Evolutionary conservation across 2,329 filamentous ascomycete species (phyloP).

Genomic region (Juglanconis oblonga): DNA sequence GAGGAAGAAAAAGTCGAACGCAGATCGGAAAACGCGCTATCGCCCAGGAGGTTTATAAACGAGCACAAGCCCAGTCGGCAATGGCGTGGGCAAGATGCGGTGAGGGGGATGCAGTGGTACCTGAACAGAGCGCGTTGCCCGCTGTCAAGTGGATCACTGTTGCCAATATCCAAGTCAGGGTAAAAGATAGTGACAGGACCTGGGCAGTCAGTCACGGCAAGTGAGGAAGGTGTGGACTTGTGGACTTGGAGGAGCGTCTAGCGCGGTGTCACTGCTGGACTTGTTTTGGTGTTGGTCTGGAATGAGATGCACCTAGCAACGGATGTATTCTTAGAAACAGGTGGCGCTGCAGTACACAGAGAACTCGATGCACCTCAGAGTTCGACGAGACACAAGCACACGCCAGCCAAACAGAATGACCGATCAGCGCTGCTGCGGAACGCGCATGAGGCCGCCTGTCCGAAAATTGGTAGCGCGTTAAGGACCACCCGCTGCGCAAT

Average conservation of each 20-base stretch:
- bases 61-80: background rate
- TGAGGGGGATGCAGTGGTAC: slow-evolving; percentile 19
- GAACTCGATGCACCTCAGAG: too few species aligned
- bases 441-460: background rate
- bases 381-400: background rate
- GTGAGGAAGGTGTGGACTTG: too few species aligned
- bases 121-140: slow-evolving; percentile 13
- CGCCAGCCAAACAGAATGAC: background rate
- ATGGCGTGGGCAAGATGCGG: slow-evolving; percentile 18
- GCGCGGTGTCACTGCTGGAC: slow-evolving; percentile 12
- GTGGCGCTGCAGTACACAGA: background rate
- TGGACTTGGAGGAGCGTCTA: slow-evolving; percentile 4
- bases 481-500: background rate
- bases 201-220: too few species aligned
- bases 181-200: background rate
- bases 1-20: slow-evolving; percentile 4
- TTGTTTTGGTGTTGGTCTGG: background rate
- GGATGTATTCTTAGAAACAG: slow-evolving; percentile 9
- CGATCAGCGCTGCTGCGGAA: background rate
- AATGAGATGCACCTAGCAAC: slow-evolving; percentile 7
- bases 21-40: slow-evolving; percentile 11
- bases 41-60: slow-evolving; percentile 17
- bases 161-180: background rate
- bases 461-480: slow-evolving; percentile 5
- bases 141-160: slow-evolving; percentile 16